These are phyloP conservation scores for Penicillium egyptiacum DNA, from an alignment of 495 filamentous ascomycete genomes.

Conservation along the genomic window DNA sequence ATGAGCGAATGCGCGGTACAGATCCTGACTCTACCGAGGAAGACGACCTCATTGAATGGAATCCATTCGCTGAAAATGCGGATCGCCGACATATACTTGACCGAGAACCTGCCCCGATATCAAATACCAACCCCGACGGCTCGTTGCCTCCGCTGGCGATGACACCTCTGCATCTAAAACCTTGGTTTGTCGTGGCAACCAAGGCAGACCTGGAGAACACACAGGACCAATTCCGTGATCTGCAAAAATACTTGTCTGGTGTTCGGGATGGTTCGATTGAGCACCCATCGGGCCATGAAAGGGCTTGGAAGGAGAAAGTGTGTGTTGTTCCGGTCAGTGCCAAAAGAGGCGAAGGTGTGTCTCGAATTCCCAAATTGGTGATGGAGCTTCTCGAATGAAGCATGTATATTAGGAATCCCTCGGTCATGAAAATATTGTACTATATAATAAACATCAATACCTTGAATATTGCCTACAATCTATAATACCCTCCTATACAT, in stretches of 20 bases:
- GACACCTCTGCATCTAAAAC: conserved; percentile 77
- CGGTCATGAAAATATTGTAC: conserved; percentile 11
- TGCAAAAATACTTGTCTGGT: conserved; percentile 66
- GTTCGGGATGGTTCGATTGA: conserved; percentile 56
- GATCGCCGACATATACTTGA: conserved; percentile 15
- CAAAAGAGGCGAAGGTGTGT: conserved; percentile 78
- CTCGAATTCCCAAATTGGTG: conserved; percentile 73
- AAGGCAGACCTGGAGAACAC: conserved; percentile 86
- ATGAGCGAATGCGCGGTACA: conserved; percentile 68
- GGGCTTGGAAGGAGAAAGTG: conserved; percentile 65
- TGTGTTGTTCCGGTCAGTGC: conserved; percentile 83
- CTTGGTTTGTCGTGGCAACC: conserved; percentile 96
- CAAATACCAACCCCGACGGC: conserved; percentile 14
- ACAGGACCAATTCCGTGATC: conserved; percentile 66
- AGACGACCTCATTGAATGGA: conserved; percentile 34
- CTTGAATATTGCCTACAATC: not conserved
- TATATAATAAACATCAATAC: conserved; percentile 9
- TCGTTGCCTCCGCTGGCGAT: conserved; percentile 38
- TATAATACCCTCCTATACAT: not conserved
- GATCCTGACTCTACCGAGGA: conserved; percentile 54
- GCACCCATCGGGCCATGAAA: conserved; percentile 69
- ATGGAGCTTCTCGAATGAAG: conserved; percentile 65
- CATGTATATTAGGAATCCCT: conserved; percentile 25
- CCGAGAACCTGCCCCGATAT: conserved; percentile 22
- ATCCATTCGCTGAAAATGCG: conserved; percentile 26